Evolutionary conservation across 257 asterid genomes (phyloP).

Genomic region (Nicotiana benthamiana): DNA sequence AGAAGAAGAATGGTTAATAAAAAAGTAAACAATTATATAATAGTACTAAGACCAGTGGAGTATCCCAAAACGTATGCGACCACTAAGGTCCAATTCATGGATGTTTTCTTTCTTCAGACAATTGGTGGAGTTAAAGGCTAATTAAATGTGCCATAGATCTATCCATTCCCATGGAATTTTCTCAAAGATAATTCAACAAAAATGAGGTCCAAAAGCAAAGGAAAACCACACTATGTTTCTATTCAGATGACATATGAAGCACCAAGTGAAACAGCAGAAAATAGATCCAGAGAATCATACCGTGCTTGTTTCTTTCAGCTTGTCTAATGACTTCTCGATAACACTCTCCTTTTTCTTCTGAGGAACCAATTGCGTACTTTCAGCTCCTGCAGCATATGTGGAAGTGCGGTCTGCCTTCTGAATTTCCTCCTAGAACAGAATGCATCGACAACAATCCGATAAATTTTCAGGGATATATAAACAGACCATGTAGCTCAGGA

Average conservation of each 20-base stretch:
- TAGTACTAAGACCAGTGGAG: neutral
- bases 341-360: conserved; percentile 61
- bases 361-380: conserved; percentile 32
- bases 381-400: conserved; percentile 26
- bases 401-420: conserved; percentile 39
- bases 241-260: neutral
- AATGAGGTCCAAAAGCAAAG: neutral
- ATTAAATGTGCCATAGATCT: neutral
- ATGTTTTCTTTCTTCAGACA: conserved; percentile 1
- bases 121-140: neutral
- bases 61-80: neutral
- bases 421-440: conserved; percentile 56
- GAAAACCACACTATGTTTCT: neutral
- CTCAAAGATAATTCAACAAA: neutral
- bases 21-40: neutral
- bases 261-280: neutral
- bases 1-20: neutral
- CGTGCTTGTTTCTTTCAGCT: conserved; percentile 87
- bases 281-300: conserved; percentile 27
- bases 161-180: neutral
- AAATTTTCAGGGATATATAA: neutral
- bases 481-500: conserved; percentile 6
- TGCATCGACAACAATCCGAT: conserved; percentile 13
- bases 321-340: conserved; percentile 72
- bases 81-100: neutral